Evolutionary conservation across 1,139 yeast genomes (phyloP).

Genomic region (Pichia terricola): DNA sequence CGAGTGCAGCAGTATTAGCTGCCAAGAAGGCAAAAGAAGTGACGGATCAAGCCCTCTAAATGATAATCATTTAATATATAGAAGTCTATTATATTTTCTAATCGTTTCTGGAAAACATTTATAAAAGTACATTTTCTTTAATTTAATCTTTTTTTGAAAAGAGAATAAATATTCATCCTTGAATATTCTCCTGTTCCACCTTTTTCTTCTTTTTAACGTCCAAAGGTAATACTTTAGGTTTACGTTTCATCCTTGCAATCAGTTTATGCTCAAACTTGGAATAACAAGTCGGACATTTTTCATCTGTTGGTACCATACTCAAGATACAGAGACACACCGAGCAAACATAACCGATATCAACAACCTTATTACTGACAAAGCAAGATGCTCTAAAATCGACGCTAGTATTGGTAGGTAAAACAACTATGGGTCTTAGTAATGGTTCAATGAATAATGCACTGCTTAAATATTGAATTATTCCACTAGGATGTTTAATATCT

Average conservation of each 20-base stretch:
- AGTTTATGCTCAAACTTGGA: slow-evolving; percentile 52
- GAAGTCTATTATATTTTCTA: too few species aligned
- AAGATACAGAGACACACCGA: slow-evolving; percentile 82
- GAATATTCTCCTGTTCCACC: background rate
- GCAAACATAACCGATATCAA: slow-evolving; percentile 91
- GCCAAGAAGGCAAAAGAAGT: background rate
- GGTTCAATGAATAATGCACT: slow-evolving; percentile 82
- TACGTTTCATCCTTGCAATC: slow-evolving; percentile 42
- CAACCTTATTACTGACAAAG: slow-evolving; percentile 77
- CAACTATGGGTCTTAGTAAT: slow-evolving; percentile 58
- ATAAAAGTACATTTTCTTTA: too few species aligned
- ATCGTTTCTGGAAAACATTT: too few species aligned
- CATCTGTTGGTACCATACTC: slow-evolving; percentile 42
- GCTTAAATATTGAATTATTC: slow-evolving; percentile 63
- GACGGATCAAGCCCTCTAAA: background rate
- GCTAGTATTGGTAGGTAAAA: slow-evolving; percentile 75
- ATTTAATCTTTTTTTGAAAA: too few species aligned
- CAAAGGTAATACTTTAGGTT: slow-evolving; percentile 33
- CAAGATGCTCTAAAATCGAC: slow-evolving; percentile 95
- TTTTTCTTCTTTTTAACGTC: slow-evolving; percentile 19
- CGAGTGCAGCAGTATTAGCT: slow-evolving; percentile 12
- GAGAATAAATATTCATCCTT: too few species aligned
- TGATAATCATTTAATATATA: background rate
- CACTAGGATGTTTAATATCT: slow-evolving; percentile 63
- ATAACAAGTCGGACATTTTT: slow-evolving; percentile 59